Evolutionary conservation across 1,284 basidiomycete genomes (phyloP), one percentile per base, ranked within the genome.

Genomic region (Malassezia caprae): DNA sequence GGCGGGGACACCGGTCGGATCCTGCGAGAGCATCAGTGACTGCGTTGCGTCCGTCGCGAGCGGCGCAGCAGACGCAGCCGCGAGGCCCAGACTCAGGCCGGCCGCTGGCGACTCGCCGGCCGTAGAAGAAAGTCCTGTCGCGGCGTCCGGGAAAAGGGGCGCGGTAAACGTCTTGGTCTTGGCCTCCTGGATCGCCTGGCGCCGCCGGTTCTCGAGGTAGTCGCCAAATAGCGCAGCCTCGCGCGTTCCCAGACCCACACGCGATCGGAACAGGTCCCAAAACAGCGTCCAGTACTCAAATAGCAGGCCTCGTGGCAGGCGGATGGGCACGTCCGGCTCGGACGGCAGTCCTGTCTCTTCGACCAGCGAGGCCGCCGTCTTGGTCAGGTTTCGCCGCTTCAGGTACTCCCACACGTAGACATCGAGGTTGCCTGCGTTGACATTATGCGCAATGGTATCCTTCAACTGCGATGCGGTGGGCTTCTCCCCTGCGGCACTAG

Each of bases 321-420:
- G 59, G 21, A 72, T 56, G 2, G 72, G 68, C 10, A 74, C 67
- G 28, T 68, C 65, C 24, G 72, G 72, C 10, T 65, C 57, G 26
- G 66, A 70, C 0, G 66, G 57, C 62, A 74, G 62, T 8, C 64
- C 59, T 1, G 65, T 63, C 40, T 74, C 72, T 54, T 56, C 63
- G 48, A 65, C 59, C 26, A 74, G 56, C 31, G 65, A 54, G 31
- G 67, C 65, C 17, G 72, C 72, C 1, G 70, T 60, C 11, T 59
- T 54, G 21, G 48, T 53, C 49, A 69, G 67, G 11, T 66, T 69
- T 45, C 72, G 53, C 27, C 68, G 62, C 34, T 56, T 63, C 26
- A 74, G 63, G 39, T 74, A 74, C 54, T 74, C 72, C 72, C 72
- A 74, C 17, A 74, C 65, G 37, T 74, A 74, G 42, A 72, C 57